Conservation (phyloP, 108 stramenopile genomes). For the Pseudonitzschia pungens region DNA sequence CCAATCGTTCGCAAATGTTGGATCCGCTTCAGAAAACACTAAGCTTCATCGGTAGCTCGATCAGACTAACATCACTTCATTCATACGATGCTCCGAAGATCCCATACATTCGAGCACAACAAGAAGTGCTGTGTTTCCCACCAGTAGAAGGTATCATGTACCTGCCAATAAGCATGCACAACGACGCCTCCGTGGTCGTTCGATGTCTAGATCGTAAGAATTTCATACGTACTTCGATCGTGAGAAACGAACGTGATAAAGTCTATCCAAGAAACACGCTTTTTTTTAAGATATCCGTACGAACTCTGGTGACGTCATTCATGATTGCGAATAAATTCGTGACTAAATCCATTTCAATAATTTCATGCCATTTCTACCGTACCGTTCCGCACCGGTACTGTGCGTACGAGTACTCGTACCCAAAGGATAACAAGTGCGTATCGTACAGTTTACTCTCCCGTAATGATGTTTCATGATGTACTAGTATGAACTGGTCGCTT, state of each 20-base stretch:
- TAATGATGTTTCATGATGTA: too few relatives aligned
- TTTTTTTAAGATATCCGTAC: not conserved
- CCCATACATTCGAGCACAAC: not conserved
- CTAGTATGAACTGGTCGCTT: too few relatives aligned
- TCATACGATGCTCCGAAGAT: not conserved
- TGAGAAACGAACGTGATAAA: conserved; percentile 5
- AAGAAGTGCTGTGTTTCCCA: not conserved
- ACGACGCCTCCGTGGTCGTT: conserved; percentile 3
- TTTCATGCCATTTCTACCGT: too few relatives aligned
- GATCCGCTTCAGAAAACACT: not conserved
- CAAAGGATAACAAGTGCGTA: too few relatives aligned
- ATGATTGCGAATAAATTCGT: not conserved
- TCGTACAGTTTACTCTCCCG: too few relatives aligned
- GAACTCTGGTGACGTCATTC: conserved; percentile 4
- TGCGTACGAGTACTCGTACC: too few relatives aligned
- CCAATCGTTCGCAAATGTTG: not conserved
- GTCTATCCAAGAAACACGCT: not conserved
- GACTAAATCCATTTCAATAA: not conserved
- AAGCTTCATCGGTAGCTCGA: not conserved
- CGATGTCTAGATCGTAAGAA: conserved; percentile 7
- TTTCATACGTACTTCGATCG: conserved; percentile 11
- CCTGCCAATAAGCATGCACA: conserved; percentile 1
- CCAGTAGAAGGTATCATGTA: not conserved
- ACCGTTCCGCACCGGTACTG: too few relatives aligned
- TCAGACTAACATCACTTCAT: not conserved